A percentile compares a stretch with the other conserved stretches of the same genome.
Evolutionary conservation across 1,284 basidiomycete species (phyloP).

Genomic region (Ceratobasidium sp.): DNA sequence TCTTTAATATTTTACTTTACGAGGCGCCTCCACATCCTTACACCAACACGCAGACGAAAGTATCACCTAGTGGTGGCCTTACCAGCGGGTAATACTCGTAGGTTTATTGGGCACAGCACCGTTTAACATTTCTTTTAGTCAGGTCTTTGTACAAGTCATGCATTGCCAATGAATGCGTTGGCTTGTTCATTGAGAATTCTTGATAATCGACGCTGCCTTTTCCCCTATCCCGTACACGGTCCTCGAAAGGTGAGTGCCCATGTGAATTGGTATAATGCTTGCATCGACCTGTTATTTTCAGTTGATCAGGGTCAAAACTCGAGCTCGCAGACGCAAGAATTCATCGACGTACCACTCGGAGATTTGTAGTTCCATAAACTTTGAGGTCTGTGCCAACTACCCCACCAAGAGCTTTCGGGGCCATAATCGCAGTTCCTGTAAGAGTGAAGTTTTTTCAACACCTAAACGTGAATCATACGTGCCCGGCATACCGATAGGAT

Average conservation of each 20-base stretch:
- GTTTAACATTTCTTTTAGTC: no score
- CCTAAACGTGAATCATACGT: neutral
- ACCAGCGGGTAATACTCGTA: no score
- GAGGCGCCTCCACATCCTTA: no score
- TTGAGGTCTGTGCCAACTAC: constrained; percentile 48
- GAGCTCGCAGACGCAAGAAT: neutral
- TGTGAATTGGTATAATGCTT: constrained; percentile 48
- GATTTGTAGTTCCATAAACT: constrained; percentile 50
- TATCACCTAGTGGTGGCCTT: no score
- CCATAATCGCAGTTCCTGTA: constrained; percentile 45
- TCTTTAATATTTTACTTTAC: no score
- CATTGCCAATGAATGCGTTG: no score
- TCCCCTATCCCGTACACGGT: constrained; percentile 50
- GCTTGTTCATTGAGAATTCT: no score
- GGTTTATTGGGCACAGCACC: no score
- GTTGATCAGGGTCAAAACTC: no score
- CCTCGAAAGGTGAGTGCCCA: constrained; percentile 50
- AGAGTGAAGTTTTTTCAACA: neutral
- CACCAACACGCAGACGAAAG: no score
- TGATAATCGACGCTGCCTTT: constrained; percentile 45
- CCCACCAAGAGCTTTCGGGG: constrained; percentile 48
- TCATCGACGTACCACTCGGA: constrained; percentile 37
- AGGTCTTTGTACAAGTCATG: no score
- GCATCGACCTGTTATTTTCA: constrained; percentile 36
- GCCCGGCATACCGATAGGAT: constrained; percentile 44